These are phyloP conservation scores for Neofusicoccum ribis DNA, from an alignment of 2,329 filamentous ascomycete species.

Conservation along the genomic window DNA sequence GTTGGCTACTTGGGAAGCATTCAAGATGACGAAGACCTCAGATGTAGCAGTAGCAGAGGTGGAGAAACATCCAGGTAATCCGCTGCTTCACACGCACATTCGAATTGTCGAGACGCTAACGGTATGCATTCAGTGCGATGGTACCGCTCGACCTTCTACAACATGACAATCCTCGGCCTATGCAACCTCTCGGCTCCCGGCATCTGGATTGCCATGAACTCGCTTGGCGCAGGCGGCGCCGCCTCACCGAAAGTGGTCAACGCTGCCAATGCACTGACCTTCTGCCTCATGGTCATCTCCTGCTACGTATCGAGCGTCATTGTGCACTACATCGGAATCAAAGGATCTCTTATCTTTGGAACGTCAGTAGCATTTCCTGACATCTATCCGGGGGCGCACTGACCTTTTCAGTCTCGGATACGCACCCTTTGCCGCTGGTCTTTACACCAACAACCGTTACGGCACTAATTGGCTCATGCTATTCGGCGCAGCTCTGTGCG, in stretches of 20 bases:
- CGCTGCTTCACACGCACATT: too few relatives aligned
- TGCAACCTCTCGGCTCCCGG: conserved; percentile 49
- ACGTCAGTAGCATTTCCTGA: conserved; percentile 15
- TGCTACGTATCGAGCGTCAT: background rate
- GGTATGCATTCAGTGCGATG: background rate
- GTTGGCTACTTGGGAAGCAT: too few relatives aligned
- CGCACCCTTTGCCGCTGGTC: conserved; percentile 31
- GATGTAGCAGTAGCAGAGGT: too few relatives aligned
- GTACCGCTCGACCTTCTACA: conserved; percentile 41
- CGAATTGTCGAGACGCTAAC: too few relatives aligned
- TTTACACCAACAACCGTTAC: conserved; percentile 20
- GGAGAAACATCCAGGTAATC: too few relatives aligned
- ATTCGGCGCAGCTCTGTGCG: conserved; percentile 35
- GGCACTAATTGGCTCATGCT: conserved; percentile 37
- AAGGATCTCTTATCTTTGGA: conserved; percentile 32
- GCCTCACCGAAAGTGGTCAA: background rate
- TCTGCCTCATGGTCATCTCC: conserved; percentile 7
- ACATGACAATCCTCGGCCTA: conserved; percentile 47
- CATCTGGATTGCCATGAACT: conserved; percentile 49
- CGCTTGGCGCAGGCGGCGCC: conserved; percentile 8
- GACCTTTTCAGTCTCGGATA: conserved; percentile 33
- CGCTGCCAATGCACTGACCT: conserved; percentile 6
- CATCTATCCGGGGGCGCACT: rapidly evolving
- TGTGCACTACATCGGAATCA: conserved; percentile 45
- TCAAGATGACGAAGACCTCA: too few relatives aligned